phyloP scores from a whole-genome alignment of 352 stramenopile species.

The Phytopythium helicoides region DNA sequence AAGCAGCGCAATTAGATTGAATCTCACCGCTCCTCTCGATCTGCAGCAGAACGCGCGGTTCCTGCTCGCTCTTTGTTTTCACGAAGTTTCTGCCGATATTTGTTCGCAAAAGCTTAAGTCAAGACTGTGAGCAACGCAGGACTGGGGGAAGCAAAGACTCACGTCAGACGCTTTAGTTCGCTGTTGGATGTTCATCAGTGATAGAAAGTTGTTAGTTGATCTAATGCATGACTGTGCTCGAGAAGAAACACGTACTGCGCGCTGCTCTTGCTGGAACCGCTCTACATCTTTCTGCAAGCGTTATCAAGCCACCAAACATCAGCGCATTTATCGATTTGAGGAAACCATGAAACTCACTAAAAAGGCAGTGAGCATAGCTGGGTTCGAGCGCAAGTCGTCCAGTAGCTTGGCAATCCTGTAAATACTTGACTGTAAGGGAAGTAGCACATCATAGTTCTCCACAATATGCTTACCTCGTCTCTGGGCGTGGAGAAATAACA shows the following conservation, averaged over 20 bases:
- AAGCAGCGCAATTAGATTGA: too few relatives aligned
- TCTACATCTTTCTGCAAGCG: constrained; percentile 34
- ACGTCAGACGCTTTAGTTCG: neutral
- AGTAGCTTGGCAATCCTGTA: constrained; percentile 53
- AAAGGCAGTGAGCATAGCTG: constrained; percentile 51
- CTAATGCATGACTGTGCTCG: too few relatives aligned
- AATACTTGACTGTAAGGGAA: too few relatives aligned
- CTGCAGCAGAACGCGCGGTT: constrained; percentile 19
- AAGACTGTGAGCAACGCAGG: constrained; percentile 1
- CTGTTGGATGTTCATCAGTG: too few relatives aligned
- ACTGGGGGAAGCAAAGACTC: neutral
- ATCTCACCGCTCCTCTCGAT: constrained; percentile 31
- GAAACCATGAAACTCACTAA: constrained; percentile 20
- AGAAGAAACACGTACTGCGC: constrained; percentile 20
- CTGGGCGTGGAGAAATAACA: constrained; percentile 7
- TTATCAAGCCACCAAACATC: neutral
- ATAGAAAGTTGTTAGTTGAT: too few relatives aligned
- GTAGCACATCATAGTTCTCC: too few relatives aligned
- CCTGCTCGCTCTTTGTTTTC: constrained; percentile 50
- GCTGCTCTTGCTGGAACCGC: constrained; percentile 35
- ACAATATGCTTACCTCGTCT: constrained; percentile 13
- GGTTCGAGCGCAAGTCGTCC: constrained; percentile 54
- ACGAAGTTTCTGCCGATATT: constrained; percentile 43
- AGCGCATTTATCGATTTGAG: too few relatives aligned
- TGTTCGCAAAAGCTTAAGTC: too few relatives aligned